Evolutionary conservation across 768 basidiomycete species (phyloP).

Genomic region (Pholiota molesta): DNA sequence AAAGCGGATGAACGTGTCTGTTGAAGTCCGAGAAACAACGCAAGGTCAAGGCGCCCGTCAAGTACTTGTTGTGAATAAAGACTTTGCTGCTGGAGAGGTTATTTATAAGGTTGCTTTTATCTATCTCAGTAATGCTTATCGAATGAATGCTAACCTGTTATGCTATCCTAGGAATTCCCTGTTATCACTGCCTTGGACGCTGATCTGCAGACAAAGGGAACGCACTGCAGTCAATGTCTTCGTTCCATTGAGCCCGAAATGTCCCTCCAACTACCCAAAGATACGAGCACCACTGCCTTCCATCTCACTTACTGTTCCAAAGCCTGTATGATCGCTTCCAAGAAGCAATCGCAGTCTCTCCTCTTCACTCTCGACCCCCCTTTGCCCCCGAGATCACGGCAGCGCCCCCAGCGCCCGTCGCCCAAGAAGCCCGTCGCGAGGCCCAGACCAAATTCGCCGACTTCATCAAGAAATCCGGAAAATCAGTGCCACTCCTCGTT

Average conservation of each 20-base stretch:
- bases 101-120: slow-evolving; percentile 66
- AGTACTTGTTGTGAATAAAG: slow-evolving; percentile 64
- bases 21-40: slow-evolving; percentile 41
- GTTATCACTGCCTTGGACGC: slow-evolving; percentile 71
- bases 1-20: slow-evolving; percentile 67
- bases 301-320: slow-evolving; percentile 73
- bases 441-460: slow-evolving; percentile 65
- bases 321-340: slow-evolving; percentile 59
- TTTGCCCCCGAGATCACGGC: slow-evolving; percentile 49
- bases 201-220: slow-evolving; percentile 69
- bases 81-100: slow-evolving; percentile 69
- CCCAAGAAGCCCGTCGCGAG: slow-evolving; percentile 47
- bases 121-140: neutral
- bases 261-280: slow-evolving; percentile 44
- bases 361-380: slow-evolving; percentile 72
- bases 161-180: slow-evolving; percentile 64
- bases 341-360: slow-evolving; percentile 63
- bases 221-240: slow-evolving; percentile 77
- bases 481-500: slow-evolving; percentile 54
- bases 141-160: neutral
- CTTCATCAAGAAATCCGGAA: slow-evolving; percentile 49
- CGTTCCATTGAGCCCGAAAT: slow-evolving; percentile 52
- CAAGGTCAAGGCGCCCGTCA: slow-evolving; percentile 44
- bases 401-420: slow-evolving; percentile 29
- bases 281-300: slow-evolving; percentile 58